Evolutionary conservation across 805 yeast species (phyloP).

Genomic region (Suhomyces sp.): DNA sequence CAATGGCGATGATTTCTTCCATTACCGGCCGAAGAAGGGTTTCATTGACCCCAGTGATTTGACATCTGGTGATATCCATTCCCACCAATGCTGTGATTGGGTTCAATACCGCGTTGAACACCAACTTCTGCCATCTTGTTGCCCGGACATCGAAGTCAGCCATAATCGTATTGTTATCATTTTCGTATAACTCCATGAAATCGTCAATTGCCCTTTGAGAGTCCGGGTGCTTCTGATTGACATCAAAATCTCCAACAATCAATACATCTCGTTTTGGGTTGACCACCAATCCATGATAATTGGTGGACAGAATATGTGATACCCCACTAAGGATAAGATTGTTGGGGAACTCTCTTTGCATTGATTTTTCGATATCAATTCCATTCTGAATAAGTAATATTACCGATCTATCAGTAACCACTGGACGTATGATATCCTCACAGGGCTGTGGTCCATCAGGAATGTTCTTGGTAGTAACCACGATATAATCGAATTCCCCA

Average conservation of each 20-base stretch:
- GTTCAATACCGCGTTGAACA: constrained; percentile 37
- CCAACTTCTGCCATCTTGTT: constrained; percentile 41
- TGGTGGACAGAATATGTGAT: constrained; percentile 35
- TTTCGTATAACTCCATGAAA: constrained; percentile 29
- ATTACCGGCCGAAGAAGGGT: constrained; percentile 53
- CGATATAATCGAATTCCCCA: constrained; percentile 36
- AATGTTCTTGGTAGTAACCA: constrained; percentile 39
- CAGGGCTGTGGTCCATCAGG: constrained; percentile 38
- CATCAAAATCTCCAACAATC: constrained; percentile 18
- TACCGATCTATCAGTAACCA: constrained; percentile 19
- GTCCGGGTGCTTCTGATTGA: constrained; percentile 5
- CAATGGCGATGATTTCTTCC: constrained; percentile 64
- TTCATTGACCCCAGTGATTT: constrained; percentile 35
- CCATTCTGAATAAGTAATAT: constrained; percentile 44
- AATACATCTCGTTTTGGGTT: constrained; percentile 20
- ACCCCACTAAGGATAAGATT: constrained; percentile 38
- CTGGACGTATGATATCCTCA: constrained; percentile 38
- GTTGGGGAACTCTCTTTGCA: constrained; percentile 31
- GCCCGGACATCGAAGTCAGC: constrained; percentile 31
- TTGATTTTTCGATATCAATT: constrained; percentile 34
- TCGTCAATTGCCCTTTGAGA: constrained; percentile 15
- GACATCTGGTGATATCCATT: constrained; percentile 36
- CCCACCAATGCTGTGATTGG: constrained; percentile 34
- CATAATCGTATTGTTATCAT: constrained; percentile 24
- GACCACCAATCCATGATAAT: constrained; percentile 17